A percentile compares a stretch with the other conserved stretches of the same genome.
Evolutionary conservation across 768 basidiomycete species (phyloP).

Genomic region (Boletus edulis): DNA sequence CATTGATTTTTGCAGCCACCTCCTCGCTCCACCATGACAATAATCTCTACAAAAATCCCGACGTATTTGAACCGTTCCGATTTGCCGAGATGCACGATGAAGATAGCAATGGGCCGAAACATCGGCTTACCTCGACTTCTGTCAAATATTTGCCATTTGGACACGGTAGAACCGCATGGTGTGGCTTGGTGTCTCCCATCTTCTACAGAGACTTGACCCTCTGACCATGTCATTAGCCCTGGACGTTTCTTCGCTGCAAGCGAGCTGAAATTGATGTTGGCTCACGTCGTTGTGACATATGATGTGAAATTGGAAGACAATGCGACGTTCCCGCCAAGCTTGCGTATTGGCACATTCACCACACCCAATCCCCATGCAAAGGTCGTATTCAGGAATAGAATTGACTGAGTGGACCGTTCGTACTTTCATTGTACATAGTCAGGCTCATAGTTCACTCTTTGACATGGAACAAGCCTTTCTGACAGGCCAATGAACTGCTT

Average conservation of each 20-base stretch:
- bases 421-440: too few species aligned
- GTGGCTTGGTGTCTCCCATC: background rate
- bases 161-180: background rate
- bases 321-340: background rate
- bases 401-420: background rate
- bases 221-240: background rate
- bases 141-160: background rate
- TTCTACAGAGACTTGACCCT: too few species aligned
- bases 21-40: background rate
- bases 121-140: background rate
- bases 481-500: too few species aligned
- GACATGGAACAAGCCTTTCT: too few species aligned
- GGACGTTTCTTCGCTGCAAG: background rate
- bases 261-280: background rate
- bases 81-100: background rate
- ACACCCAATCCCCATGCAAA: background rate
- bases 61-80: background rate
- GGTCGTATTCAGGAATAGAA: background rate
- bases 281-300: background rate
- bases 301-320: background rate
- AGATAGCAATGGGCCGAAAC: background rate
- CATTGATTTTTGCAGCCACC: background rate
- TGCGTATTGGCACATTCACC: background rate
- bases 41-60: background rate
- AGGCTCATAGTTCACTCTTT: too few species aligned